phyloP scores from a whole-genome alignment of 176 grass and related monocot genomes.

The Eragrostis curvula region DNA sequence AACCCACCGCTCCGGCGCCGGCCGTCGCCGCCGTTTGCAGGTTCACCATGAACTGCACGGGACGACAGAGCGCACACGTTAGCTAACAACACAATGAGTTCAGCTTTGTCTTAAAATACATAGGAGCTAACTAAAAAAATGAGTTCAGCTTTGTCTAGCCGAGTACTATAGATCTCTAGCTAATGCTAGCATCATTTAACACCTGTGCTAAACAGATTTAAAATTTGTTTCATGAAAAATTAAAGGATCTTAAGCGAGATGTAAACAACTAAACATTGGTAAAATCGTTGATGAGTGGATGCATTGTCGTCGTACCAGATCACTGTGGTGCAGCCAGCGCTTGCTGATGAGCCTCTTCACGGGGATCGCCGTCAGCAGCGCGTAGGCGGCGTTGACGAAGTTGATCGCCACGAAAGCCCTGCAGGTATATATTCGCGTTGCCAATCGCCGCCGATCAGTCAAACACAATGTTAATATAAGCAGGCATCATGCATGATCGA shows the following conservation, averaged over 20 bases:
- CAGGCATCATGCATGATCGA: not conserved
- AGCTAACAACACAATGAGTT: no score
- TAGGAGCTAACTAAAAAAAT: no score
- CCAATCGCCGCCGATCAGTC: not conserved
- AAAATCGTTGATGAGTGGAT: not conserved
- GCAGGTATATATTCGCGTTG: no score
- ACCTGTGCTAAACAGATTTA: no score
- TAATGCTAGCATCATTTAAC: no score
- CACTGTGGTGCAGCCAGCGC: conserved; percentile 41
- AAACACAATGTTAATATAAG: not conserved
- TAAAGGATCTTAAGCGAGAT: not conserved
- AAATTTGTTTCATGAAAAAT: no score
- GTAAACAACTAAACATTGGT: not conserved
- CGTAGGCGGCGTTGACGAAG: conserved; percentile 33
- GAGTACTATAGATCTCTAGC: no score
- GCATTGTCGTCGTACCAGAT: conserved; percentile 28
- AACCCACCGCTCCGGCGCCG: conserved; percentile 32
- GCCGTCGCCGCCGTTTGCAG: conserved; percentile 43
- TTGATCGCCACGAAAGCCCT: conserved; percentile 54
- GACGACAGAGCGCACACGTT: no score
- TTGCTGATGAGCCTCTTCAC: not conserved
- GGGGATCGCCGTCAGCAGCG: conserved; percentile 28
- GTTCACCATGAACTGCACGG: conserved; percentile 34
- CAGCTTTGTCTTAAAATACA: not conserved
- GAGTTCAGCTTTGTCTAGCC: no score